A percentile compares a stretch with the other conserved stretches of the same genome.
Conservation (phyloP, 1,139 yeast species). For the Lodderomyces oxycetoniae region DNA sequence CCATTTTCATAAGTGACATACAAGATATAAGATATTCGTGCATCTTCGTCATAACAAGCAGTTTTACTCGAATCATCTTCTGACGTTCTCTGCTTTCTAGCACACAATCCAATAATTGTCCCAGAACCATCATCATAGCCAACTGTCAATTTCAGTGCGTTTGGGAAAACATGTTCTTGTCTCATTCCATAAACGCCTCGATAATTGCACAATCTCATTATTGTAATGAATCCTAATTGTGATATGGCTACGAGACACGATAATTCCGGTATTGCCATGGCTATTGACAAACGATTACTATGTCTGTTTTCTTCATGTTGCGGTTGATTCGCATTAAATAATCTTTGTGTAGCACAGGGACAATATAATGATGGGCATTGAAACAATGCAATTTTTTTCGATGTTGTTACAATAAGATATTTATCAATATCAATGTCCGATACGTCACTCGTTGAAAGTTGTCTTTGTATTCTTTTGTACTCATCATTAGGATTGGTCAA, state of each 20-base stretch:
- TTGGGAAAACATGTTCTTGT: slow-evolving; percentile 55
- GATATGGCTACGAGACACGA: slow-evolving; percentile 51
- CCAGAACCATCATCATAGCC: slow-evolving; percentile 25
- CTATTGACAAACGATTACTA: slow-evolving; percentile 51
- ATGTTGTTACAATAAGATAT: slow-evolving; percentile 44
- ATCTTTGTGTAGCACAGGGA: slow-evolving; percentile 41
- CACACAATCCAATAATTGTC: slow-evolving; percentile 31
- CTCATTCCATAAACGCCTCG: slow-evolving; percentile 57
- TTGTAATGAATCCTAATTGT: slow-evolving; percentile 55
- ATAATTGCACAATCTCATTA: slow-evolving; percentile 53
- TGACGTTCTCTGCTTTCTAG: slow-evolving; percentile 17
- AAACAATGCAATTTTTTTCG: slow-evolving; percentile 42
- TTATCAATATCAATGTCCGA: slow-evolving; percentile 5
- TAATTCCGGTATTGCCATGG: slow-evolving; percentile 48
- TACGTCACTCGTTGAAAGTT: slow-evolving; percentile 7
- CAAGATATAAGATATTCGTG: slow-evolving; percentile 21
- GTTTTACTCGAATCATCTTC: too few species aligned
- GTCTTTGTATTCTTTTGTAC: slow-evolving; percentile 31
- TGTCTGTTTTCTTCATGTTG: slow-evolving; percentile 34
- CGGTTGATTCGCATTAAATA: slow-evolving; percentile 35
- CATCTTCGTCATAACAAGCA: slow-evolving; percentile 16
- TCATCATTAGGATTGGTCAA: slow-evolving; percentile 35
- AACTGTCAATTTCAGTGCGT: slow-evolving; percentile 26
- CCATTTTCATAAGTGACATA: slow-evolving; percentile 35
- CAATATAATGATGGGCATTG: slow-evolving; percentile 47